Percentiles rank a stretch among this genome's conserved stretches.
phyloP scores from a whole-genome alignment of 306 rosid genomes.

The Ormosia semicastrata region DNA sequence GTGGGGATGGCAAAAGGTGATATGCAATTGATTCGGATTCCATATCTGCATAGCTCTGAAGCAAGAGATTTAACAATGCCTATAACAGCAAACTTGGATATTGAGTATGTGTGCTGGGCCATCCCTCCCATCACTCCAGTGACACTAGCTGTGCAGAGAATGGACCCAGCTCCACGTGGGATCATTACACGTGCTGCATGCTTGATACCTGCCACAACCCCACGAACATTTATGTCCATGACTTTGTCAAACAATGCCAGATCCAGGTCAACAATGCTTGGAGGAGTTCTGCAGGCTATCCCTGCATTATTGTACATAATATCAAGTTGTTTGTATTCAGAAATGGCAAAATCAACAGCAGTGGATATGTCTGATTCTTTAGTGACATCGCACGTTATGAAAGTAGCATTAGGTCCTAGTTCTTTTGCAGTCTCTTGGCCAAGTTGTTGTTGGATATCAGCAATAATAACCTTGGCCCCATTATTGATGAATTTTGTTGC shows the following conservation, averaged over 20 bases:
- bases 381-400: conserved; percentile 69
- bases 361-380: conserved; percentile 68
- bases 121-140: conserved; percentile 78
- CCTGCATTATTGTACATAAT: conserved; percentile 90
- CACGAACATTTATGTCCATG: conserved; percentile 73
- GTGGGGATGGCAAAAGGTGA: conserved; percentile 85
- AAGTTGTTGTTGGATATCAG: conserved; percentile 64
- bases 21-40: conserved; percentile 72
- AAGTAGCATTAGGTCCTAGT: conserved; percentile 70
- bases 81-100: conserved; percentile 67
- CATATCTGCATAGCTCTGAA: conserved; percentile 62
- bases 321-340: conserved; percentile 64
- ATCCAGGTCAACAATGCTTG: conserved; percentile 67
- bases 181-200: conserved; percentile 89
- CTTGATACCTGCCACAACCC: conserved; percentile 72
- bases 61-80: conserved; percentile 77
- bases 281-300: conserved; percentile 67
- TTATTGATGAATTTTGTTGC: conserved; percentile 68
- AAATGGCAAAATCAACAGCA: conserved; percentile 73
- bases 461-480: conserved; percentile 89
- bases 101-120: conserved; percentile 68
- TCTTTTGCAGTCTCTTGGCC: conserved; percentile 65
- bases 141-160: conserved; percentile 84
- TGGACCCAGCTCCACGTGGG: conserved; percentile 60
- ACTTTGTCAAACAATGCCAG: conserved; percentile 53